Percentiles rank a stretch among this genome's conserved stretches.
Conservation (phyloP, 192 early-diverging fungal genomes). For the Cetraspora pellucida region DNA sequence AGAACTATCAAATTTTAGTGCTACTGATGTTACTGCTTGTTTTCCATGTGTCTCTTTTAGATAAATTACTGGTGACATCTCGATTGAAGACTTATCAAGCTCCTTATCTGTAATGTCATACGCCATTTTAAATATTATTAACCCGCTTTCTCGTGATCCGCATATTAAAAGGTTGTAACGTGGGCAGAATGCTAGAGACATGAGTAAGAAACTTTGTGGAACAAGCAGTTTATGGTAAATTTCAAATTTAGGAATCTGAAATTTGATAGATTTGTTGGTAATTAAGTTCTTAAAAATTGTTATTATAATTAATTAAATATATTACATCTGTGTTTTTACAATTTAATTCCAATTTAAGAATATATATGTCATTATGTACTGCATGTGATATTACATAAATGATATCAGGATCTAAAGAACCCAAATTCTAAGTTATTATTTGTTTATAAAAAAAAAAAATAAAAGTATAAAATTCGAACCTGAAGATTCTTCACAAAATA, state of each 20-base stretch:
- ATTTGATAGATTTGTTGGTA: neutral
- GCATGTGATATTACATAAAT: constrained; percentile 44
- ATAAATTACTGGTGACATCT: constrained; percentile 40
- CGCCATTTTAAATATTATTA: constrained; percentile 39
- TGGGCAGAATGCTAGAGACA: constrained; percentile 35
- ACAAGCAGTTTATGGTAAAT: constrained; percentile 35
- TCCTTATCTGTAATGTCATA: neutral
- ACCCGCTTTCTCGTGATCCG: constrained; percentile 47
- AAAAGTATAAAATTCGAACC: neutral
- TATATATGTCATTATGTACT: constrained; percentile 39
- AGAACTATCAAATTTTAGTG: constrained; percentile 24
- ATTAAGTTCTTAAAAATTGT: neutral
- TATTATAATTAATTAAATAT: constrained; percentile 1
- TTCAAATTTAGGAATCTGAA: constrained; percentile 33
- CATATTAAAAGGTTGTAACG: constrained; percentile 39
- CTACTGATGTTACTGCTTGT: constrained; percentile 54
- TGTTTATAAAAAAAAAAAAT: neutral
- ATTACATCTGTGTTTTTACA: neutral
- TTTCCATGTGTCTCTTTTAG: constrained; percentile 48
- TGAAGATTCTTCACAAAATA: constrained; percentile 41
- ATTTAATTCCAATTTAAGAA: constrained; percentile 40
- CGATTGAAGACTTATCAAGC: neutral
- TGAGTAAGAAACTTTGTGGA: constrained; percentile 37
- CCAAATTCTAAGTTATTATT: neutral
- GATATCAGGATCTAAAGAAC: constrained; percentile 24